Base-by-base conservation (phyloP, 345 rosid species). In the Rhizophora apiculata region DNA sequence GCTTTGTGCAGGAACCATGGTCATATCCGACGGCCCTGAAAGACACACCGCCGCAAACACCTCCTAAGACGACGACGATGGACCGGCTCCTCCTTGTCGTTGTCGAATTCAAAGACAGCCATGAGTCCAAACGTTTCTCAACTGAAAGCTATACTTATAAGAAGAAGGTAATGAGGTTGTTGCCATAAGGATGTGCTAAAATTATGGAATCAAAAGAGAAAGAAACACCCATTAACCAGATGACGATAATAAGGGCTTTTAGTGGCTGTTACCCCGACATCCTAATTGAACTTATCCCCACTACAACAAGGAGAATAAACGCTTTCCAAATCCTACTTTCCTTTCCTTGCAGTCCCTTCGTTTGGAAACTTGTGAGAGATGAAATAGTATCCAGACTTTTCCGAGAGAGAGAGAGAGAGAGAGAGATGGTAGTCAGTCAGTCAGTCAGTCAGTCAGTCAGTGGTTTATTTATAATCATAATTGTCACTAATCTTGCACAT, bases 301-400 rank as follows among this genome's bases (percentile, higher is more conserved):
- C 68, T 78, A 79, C 78, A 80, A 83, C 71, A 63, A 71, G 74
- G 68, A 77, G 76, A 83, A 85, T 70, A 76, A 82, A 81, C 81
- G 18, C 60, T 27, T 56, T 56, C 29, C 31, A 24, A 24, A 24
- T 24, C 60, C 11, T 27, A 56, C 60, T 56, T 56, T 54, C 29
- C 60, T 56, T 56, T 54, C 29, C 22, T 27, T 21, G 8, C 26
- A 56, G 4, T 56, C 92, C 82, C 96, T 84, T 81, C 72, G 90
- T 89, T 93, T 89, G 96, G 94, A 88, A 85, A 90, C 83, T 89
- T 85, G 90, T 81, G 88, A 67, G 62, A 81, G 24, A 74, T 79
- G 79, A 82, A 84, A 86, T 73, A 76, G 85, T 76, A 81, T 86
- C 79, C 81, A 80, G 88, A 92, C 84, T 90, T 83, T 82, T 68